Evolutionary conservation across 148 eudicot genomes (phyloP), one percentile per base, ranked within the genome.

Genomic region (Nyssa sinensis): DNA sequence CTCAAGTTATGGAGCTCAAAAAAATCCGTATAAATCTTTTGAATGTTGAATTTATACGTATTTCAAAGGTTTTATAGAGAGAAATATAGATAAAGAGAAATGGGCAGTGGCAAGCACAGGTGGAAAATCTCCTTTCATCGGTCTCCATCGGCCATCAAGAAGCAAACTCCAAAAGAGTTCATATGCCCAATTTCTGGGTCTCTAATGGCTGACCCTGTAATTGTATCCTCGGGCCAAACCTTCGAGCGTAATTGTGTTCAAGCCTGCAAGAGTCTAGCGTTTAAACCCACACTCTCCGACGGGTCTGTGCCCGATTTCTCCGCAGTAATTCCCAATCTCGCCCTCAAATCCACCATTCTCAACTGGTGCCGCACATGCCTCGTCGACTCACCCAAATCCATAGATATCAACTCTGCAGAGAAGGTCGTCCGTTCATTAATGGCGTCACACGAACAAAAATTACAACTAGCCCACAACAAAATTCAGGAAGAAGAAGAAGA

Each of bases 191-290:
- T 94, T 28, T 91, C 97, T 3, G 81, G 84, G 16, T 62, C 77
- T 31, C 80, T 94, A 33, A 94, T 94, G 97, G 87, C 86, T 10
- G 98, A 94, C 78, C 98, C 97, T 4, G 98, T 91, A 1, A 88
- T 94, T 5, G 86, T 91, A 60, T 82, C 97, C 58, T 87, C 97
- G 17, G 97, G 98, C 70, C 95, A 90, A 55, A 90, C 98, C 3
- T 90, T 91, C 75, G 98, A 94, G 14, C 87, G 93, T 31, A 84
- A 81, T 78, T 94, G 93, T 64, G 88, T 90, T 5, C 67, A 62
- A 3, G 94, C 91, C 30, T 94, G 95, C 74, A 84, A 79, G 30
- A 78, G 77, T 17, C 74, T 94, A 0, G 74, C 78, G 9, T 87
- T 80, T 73, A 66, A 31, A 7, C 98, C 95, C 5, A 35, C 75